Base-by-base conservation (phyloP, 805 yeast species). In the Candida coleopterorum region DNA sequence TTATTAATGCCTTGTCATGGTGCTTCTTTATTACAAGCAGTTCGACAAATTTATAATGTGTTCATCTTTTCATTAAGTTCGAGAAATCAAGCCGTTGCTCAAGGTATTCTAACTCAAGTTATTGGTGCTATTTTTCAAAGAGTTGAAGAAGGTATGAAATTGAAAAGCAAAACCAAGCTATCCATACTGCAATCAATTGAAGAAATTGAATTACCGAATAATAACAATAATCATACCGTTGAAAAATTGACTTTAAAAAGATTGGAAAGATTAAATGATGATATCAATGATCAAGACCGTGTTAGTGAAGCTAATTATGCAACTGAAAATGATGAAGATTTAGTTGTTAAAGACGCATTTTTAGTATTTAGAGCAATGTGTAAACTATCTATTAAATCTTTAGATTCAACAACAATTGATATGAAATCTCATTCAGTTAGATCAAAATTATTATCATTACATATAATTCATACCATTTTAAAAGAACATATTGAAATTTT, bases 341-440 rank as follows among this genome's bases (percentile, higher is more conserved):
- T 81, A 23, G 76, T 72, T 2, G 79, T 86, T 14, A 89, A 87
- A 50, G 99, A 93, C 57, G 97, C 97, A 0, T 90, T 89, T 52
- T 68, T 93, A 41, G 75, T 93, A 3, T 88, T 93, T 60, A 76
- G 99, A 55, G 90, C 97, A 2, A 84, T 93, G 93, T 85, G 96
- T 57, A 88, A 87, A 53, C 73, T 93, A 12, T 85, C 97, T 3
- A 84, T 85, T 32, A 93, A 93, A 58, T 73, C 81, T 18, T 64
- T 90, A 40, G 97, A 89, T 41, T 72, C 79, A 27, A 84, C 81
- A 25, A 75, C 79, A 23, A 62, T 87, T 43, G 94, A 85, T 57
- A 81, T 82, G 87, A 76, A 90, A 57, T 83, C 96, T 2, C 96
- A 90, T 53, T 83, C 90, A 2, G 87, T 93, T 46, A 77, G 98